A percentile compares a stretch with the other conserved stretches of the same genome.
Conservation (phyloP, 305 asterid species). For the Rubia occidens region DNA sequence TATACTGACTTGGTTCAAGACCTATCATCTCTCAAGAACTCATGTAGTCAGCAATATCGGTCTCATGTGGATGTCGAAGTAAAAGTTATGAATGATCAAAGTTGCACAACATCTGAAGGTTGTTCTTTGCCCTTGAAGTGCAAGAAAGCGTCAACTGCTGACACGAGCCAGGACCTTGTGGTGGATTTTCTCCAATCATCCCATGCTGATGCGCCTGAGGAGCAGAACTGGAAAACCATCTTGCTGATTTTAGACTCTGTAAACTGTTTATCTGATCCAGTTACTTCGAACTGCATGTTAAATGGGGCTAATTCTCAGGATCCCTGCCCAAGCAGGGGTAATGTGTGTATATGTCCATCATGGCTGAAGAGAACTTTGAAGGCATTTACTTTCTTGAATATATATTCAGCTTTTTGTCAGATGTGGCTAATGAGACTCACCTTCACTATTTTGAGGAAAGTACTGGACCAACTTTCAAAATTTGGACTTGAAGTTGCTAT, state of each 20-base stretch:
- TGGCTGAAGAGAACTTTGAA: constrained; percentile 66
- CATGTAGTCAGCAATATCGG: constrained; percentile 22
- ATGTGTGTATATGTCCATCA: constrained; percentile 52
- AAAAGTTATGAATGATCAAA: constrained; percentile 25
- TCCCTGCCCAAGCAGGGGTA: constrained; percentile 25
- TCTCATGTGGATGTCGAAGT: constrained; percentile 22
- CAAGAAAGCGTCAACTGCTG: constrained; percentile 29
- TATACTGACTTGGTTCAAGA: constrained; percentile 77
- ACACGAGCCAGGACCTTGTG: constrained; percentile 34
- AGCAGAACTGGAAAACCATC: constrained; percentile 33
- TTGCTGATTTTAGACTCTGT: constrained; percentile 40
- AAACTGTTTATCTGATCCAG: constrained; percentile 50
- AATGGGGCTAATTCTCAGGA: constrained; percentile 26
- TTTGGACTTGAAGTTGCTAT: constrained; percentile 39
- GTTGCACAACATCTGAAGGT: constrained; percentile 17
- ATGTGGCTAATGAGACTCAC: constrained; percentile 37
- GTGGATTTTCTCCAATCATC: constrained; percentile 36
- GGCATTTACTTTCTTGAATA: constrained; percentile 47
- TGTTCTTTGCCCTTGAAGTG: constrained; percentile 25
- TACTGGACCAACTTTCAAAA: constrained; percentile 40
- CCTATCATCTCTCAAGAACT: constrained; percentile 37
- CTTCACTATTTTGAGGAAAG: constrained; percentile 29
- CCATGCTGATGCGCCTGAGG: constrained; percentile 32
- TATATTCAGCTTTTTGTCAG: constrained; percentile 58
- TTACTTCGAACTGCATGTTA: constrained; percentile 43